Conservation (phyloP, 2,329 filamentous ascomycete species). For the Bipolaris sorokiniana region DNA sequence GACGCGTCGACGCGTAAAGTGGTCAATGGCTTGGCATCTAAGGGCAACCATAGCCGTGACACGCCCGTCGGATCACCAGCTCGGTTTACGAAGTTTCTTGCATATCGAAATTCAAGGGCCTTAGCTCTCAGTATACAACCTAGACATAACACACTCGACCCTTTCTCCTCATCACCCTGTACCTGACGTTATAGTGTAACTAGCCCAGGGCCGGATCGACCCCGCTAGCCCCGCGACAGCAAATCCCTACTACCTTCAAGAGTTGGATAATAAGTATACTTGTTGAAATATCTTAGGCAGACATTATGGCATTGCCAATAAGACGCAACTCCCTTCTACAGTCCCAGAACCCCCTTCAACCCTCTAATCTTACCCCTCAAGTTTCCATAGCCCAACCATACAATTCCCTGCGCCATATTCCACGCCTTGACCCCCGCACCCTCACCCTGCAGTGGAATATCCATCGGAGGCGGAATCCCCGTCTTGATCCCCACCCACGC, state of each 20-base stretch:
- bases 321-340: slow-evolving; percentile 18
- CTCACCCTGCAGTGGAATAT: slow-evolving; percentile 72
- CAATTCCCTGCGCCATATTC: slow-evolving; percentile 54
- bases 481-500: slow-evolving; percentile 68
- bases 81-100: neutral
- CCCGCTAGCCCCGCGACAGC: neutral
- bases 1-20: slow-evolving; percentile 46
- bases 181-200: neutral
- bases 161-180: neutral
- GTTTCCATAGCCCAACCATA: slow-evolving; percentile 57
- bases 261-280: slow-evolving; percentile 44
- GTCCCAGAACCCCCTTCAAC: slow-evolving; percentile 48
- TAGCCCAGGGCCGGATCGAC: neutral
- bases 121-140: neutral
- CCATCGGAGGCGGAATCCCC: slow-evolving; percentile 77
- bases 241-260: neutral
- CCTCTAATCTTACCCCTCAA: slow-evolving; percentile 48
- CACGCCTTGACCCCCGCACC: slow-evolving; percentile 47
- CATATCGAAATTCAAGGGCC: neutral
- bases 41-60: slow-evolving; percentile 5
- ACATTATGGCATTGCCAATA: neutral
- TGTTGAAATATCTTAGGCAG: slow-evolving; percentile 36
- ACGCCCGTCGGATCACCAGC: neutral
- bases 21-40: slow-evolving; percentile 24
- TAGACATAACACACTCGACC: neutral